Evolutionary conservation across 495 filamentous ascomycete species (phyloP).

Genomic region (Hyaloscypha bicolor): DNA sequence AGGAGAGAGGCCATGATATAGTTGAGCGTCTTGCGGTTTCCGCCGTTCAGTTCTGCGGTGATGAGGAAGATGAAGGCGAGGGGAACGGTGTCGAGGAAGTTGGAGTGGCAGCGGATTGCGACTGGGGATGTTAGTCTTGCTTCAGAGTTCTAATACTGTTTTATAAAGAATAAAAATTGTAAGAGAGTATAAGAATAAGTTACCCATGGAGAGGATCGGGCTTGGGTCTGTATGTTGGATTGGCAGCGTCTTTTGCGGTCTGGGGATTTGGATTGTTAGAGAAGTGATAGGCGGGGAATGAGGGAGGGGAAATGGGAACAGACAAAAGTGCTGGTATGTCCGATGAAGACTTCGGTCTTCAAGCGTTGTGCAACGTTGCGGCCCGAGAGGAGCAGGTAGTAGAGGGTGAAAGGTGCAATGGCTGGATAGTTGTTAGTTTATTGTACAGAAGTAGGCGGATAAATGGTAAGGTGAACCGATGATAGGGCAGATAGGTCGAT

Average conservation of each 20-base stretch:
- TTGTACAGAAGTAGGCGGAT: background rate
- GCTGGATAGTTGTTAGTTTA: conserved; percentile 5
- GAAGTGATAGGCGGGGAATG: background rate
- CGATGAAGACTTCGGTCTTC: conserved; percentile 10
- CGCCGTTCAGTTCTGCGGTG: conserved; percentile 60
- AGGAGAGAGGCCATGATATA: conserved; percentile 29
- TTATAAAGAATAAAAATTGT: too few relatives aligned
- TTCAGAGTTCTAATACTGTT: too few relatives aligned
- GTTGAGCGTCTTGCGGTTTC: conserved; percentile 31
- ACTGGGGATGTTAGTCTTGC: conserved; percentile 43
- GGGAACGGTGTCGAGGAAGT: conserved; percentile 86
- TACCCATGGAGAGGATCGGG: conserved; percentile 44
- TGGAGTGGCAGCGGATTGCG: conserved; percentile 82
- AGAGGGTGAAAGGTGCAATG: conserved; percentile 23
- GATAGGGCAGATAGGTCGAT: background rate
- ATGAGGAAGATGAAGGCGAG: conserved; percentile 67
- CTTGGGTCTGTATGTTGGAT: background rate
- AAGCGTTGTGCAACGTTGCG: conserved; percentile 14
- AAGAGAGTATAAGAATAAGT: too few relatives aligned
- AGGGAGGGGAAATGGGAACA: background rate
- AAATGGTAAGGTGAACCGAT: background rate
- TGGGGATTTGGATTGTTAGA: background rate
- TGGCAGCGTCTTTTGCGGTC: background rate
- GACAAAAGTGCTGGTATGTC: background rate
- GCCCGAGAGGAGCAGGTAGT: conserved; percentile 21